Base-by-base conservation (phyloP, 179 eudicot species). In the Beta macrorhiza region DNA sequence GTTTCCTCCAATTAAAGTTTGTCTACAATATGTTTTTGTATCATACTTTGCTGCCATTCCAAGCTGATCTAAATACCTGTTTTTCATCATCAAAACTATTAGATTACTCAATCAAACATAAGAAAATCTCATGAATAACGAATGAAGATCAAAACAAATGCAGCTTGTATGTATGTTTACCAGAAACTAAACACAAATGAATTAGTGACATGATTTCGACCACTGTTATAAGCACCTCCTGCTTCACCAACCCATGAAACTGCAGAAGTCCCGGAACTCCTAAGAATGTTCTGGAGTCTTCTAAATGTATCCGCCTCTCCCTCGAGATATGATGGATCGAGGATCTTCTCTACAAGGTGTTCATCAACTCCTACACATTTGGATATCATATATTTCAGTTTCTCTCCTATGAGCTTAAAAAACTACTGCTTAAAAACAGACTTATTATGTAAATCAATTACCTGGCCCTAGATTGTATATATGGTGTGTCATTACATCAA, bases 381-480 rank as follows among this genome's bases (percentile, higher is more conserved):
- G 3, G 57, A 37, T n/a, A 51, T 6, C 29, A 22, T 44, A 58
- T 13, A 58, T 63, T 69, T 63, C 59, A 79, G 57, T 0, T 15
- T 69, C 72, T 69, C 72, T 57, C 37, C 11, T 64, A 16, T 55
- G 44, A 58, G 22, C 17, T 32, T 17, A 81, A 20, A 22, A 57
- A 75, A 67, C 13, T 17, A 47, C 22, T 47, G 55, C 5, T 45
- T 4, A 22, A 49, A 9, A n/a, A 76, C 53, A 51, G 20, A 51
- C 8, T 62, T 78, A 73, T 52, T 1, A 74, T 52, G 25, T 44
- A 14, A 20, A 7, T 49, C 4, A 49, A 0, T 49, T 88, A 93
- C 98, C 98, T 87, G 98, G 87, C 72, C 99, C 99, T 67, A 95
- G 97, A 84, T 89, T 95, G 87, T 95, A 95, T 44, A 95, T 95